A percentile compares a stretch with the other conserved stretches of the same genome.
Conservation (phyloP, 2,329 filamentous ascomycete genomes). For the Calonectria montana region DNA sequence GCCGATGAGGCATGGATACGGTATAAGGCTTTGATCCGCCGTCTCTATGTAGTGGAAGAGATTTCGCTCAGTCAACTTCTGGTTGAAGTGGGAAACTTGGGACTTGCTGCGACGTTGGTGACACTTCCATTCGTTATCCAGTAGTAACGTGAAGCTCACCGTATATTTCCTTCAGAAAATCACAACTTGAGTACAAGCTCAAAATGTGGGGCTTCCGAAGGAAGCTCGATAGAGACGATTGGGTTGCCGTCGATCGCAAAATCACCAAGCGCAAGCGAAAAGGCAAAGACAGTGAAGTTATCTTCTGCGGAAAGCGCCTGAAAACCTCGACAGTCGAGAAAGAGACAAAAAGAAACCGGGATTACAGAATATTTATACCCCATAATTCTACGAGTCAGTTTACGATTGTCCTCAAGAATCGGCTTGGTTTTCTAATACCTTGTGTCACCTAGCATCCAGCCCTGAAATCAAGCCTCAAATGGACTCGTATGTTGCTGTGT, state of each 20-base stretch:
- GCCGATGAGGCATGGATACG: background rate
- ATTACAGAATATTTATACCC: background rate
- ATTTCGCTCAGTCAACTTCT: background rate
- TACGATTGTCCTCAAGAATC: background rate
- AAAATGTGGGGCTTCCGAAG: background rate
- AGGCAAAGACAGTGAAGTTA: background rate
- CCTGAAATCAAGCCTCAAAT: background rate
- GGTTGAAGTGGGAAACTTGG: background rate
- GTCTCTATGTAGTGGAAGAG: background rate
- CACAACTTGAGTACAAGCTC: slow-evolving; percentile 7
- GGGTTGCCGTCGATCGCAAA: background rate
- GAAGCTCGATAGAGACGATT: background rate
- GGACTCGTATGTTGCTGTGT: background rate
- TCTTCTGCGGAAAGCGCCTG: slow-evolving; percentile 13
- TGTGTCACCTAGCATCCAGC: background rate
- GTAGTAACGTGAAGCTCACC: background rate
- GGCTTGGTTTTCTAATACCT: background rate
- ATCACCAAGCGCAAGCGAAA: slow-evolving; percentile 2
- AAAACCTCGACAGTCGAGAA: background rate
- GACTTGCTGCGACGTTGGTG: slow-evolving; percentile 1
- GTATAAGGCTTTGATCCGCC: background rate
- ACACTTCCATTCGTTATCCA: too few species aligned
- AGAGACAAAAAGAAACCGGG: background rate
- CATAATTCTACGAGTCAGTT: background rate
- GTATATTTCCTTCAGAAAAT: background rate